Evolutionary conservation across 208 protist genomes (phyloP).

Genomic region (Strigomonas culicis): DNA sequence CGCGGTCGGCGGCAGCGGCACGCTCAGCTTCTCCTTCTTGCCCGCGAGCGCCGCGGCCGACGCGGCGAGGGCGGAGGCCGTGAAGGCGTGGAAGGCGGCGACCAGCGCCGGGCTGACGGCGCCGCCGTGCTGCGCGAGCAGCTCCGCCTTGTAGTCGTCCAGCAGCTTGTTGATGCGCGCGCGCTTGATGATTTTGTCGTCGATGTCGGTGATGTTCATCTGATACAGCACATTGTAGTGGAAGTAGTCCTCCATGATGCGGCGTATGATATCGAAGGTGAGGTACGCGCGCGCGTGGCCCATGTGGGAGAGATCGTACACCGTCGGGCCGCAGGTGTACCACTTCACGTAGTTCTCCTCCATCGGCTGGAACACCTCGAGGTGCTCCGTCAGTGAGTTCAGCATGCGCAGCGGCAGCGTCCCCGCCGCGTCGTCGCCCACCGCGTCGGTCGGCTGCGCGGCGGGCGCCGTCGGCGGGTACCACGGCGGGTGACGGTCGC

Average conservation of each 20-base stretch:
- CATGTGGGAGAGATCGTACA: conserved; percentile 97
- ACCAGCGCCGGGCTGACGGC: conserved; percentile 25
- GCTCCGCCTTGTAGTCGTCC: conserved; percentile 51
- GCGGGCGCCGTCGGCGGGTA: conserved; percentile 37
- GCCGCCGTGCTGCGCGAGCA: conserved; percentile 17
- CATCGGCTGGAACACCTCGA: conserved; percentile 69
- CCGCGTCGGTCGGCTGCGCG: conserved; percentile 1
- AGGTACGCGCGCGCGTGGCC: conserved; percentile 98
- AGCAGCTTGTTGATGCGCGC: conserved; percentile 89
- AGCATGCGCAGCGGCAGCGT: conserved; percentile 47
- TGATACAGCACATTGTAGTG: conserved; percentile 88
- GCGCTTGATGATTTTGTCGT: conserved; percentile 99
- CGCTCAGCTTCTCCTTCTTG: conserved; percentile 34
- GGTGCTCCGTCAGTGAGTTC: conserved; percentile 83
- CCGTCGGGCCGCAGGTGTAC: conserved; percentile 98
- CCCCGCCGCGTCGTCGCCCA: not conserved
- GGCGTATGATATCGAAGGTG: conserved; percentile 97
- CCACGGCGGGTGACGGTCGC: conserved; percentile 70
- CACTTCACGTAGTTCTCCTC: conserved; percentile 65
- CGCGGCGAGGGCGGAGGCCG: conserved; percentile 36
- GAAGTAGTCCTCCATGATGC: conserved; percentile 97
- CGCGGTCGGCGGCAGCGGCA: conserved; percentile 33
- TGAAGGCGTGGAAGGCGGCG: conserved; percentile 45
- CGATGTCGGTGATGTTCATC: conserved; percentile 99
- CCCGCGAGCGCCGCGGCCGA: conserved; percentile 27